Base-by-base conservation (phyloP, 352 stramenopile genomes). In the Phytopythium montanum region DNA sequence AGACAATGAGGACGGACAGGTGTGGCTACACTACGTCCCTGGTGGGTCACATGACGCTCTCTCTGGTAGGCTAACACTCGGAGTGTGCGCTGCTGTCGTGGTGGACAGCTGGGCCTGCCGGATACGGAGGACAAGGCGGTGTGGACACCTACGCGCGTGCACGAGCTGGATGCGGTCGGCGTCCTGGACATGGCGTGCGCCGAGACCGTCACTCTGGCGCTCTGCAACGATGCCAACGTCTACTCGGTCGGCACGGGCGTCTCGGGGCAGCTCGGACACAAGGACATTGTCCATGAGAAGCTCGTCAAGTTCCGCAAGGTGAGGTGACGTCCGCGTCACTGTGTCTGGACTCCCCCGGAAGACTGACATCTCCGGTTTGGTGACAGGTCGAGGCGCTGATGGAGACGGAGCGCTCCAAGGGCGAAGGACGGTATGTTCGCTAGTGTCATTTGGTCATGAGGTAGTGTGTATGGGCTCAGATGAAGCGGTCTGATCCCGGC, bases 1-100 rank as follows among this genome's bases (percentile, higher is more conserved):
- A 0, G 81, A 93, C 48, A 93, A 93, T 36, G 81, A 89, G 67
- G 84, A 93, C 66, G 81, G 84, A 56, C 84, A 93, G 69, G 81
- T 90, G n/a, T 26, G 65, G 66, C 33, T 46, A 39, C 44, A 25
- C 14, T 66, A 52, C 45, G 23, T 26, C 5, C 1, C 6, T 25
- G 6, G 3, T 34, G 12, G 45, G 19, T 26, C 41, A 1, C n/a
- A 9, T 16, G n/a, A 0, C 41, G 31, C 31, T 6, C 31, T 36
- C 7, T 36, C 8, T 36, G 7, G 31, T 36, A 36, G 31, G 62
- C 46, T 60, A 1, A 42, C 26, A 10, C 12, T 6, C 31, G 31
- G 12, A 13, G 7, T 10, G 31, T 10, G 42, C 38, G 29, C 6
- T 62, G 46, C 36, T 56, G 31, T 64, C 26, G 60, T 44, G 19